Base-by-base conservation (phyloP, 371 early-diverging fungal genomes). In the Synchytrium microbalum region DNA sequence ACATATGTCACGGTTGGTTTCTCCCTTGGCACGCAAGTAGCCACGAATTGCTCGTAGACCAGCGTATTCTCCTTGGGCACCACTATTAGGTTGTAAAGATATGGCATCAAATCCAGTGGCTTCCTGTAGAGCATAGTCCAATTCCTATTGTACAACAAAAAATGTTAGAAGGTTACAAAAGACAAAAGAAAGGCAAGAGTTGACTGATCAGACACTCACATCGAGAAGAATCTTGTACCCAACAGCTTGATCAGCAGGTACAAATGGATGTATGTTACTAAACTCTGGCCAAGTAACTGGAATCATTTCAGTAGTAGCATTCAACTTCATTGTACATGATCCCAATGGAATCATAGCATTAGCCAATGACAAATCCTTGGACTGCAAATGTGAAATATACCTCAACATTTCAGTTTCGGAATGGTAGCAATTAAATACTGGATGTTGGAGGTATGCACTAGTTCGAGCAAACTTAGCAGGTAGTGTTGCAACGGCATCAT, bases 341-440 rank as follows among this genome's bases (percentile, higher is more conserved):
- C 98, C 98, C 32, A 97, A 84, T 60, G 98, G 93, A 64, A 97
- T 97, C 98, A 97, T 97, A 61, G 96, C 92, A 75, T 97, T 89
- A 56, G 89, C 90, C 60, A 97, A 80, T 19, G 95, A 94, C 75
- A 97, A 82, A 76, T 97, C 98, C 82, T 92, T 93, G 83, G 85
- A 86, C 79, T 94, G 92, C 52, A 97, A 86, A 66, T 89, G 86
- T 56, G 87, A 82, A 62, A 97, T 88, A 79, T 97, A 97, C 55
- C 98, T 88, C 60, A 96, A 82, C 91, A 96, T 90, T 70, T 95
- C 95, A n/a, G 98, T 96, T 76, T 97, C 98, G n/a, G 92, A 93
- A 78, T 95, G 98, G 75, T 92, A 88, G 60, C 84, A 73, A 84
- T 92, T 92, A 85, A 97, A 97, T 61, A 96, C 84, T 28, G 87